A percentile compares a stretch with the other conserved stretches of the same genome.
phyloP scores from a whole-genome alignment of 441 rosid species.

The Brassica hybrid region DNA sequence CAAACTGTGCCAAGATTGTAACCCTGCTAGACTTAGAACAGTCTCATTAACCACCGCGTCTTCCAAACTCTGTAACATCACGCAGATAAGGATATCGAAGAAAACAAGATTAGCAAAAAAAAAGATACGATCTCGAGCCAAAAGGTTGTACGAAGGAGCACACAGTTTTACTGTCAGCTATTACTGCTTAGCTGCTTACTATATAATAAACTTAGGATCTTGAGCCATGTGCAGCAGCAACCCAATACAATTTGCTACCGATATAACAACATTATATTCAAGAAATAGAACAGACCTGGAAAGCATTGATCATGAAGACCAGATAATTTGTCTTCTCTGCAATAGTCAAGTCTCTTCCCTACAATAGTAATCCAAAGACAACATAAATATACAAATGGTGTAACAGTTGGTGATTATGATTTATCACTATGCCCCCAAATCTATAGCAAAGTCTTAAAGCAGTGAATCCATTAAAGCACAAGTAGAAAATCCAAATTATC shows the following conservation, averaged over 20 bases:
- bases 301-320: constrained; percentile 96
- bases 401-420: not conserved
- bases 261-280: constrained; percentile 31
- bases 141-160: constrained; percentile 9
- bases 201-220: not conserved
- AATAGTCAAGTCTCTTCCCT: constrained; percentile 87
- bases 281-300: constrained; percentile 72
- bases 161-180: not conserved
- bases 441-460: not conserved
- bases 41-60: constrained; percentile 90
- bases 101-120: constrained; percentile 19
- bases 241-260: not conserved
- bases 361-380: constrained; percentile 39
- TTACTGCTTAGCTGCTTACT: not conserved
- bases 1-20: constrained; percentile 90
- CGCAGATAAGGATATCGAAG: constrained; percentile 26
- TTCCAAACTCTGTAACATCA: constrained; percentile 86
- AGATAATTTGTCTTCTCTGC: constrained; percentile 96
- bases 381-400: constrained; percentile 22
- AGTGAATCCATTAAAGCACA: constrained; percentile 23
- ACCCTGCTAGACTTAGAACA: constrained; percentile 81
- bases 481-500: constrained; percentile 11
- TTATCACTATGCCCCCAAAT: constrained; percentile 29
- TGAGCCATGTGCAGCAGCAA: not conserved
- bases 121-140: constrained; percentile 11